Conservation (phyloP, 108 stramenopile species). For the Cylindrotheca fusiformis region DNA sequence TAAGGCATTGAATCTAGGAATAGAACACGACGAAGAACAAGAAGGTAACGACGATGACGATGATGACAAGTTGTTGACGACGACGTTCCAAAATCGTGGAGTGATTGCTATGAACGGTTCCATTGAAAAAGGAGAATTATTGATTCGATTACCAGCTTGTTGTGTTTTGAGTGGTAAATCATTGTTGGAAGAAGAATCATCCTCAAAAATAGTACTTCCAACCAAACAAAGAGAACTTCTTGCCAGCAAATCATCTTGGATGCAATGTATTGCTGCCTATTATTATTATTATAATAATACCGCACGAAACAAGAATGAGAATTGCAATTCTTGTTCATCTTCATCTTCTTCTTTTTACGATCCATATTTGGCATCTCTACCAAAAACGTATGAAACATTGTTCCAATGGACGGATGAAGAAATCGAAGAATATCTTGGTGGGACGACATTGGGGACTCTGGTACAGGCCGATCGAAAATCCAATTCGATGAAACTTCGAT, state of each 20-base stretch:
- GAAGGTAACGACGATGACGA: too few species aligned
- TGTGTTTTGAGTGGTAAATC: slow-evolving; percentile 61
- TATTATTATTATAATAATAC: too few species aligned
- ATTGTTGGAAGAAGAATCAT: too few species aligned
- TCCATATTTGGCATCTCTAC: slow-evolving; percentile 67
- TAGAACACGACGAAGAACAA: neutral
- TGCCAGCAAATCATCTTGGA: slow-evolving; percentile 50
- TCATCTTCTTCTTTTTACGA: too few species aligned
- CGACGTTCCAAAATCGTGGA: slow-evolving; percentile 54
- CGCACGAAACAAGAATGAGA: slow-evolving; percentile 21
- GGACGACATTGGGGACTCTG: slow-evolving; percentile 50
- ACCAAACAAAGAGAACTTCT: neutral
- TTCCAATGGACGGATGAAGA: slow-evolving; percentile 59
- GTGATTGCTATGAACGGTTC: slow-evolving; percentile 42
- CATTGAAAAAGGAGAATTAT: slow-evolving; percentile 57
- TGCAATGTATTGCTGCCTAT: slow-evolving; percentile 58
- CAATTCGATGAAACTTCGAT: slow-evolving; percentile 38
- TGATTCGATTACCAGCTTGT: slow-evolving; percentile 61
- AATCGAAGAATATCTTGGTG: slow-evolving; percentile 42
- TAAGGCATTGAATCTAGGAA: slow-evolving; percentile 12
- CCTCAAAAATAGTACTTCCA: too few species aligned
- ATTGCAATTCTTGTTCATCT: too few species aligned
- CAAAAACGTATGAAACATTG: slow-evolving; percentile 66
- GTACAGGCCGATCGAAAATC: slow-evolving; percentile 28
- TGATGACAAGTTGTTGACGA: too few species aligned